Percentiles rank a stretch among this genome's conserved stretches.
These are phyloP conservation scores for Penicillium pancosmium DNA, from an alignment of 495 filamentous ascomycete genomes.

Conservation along the genomic window DNA sequence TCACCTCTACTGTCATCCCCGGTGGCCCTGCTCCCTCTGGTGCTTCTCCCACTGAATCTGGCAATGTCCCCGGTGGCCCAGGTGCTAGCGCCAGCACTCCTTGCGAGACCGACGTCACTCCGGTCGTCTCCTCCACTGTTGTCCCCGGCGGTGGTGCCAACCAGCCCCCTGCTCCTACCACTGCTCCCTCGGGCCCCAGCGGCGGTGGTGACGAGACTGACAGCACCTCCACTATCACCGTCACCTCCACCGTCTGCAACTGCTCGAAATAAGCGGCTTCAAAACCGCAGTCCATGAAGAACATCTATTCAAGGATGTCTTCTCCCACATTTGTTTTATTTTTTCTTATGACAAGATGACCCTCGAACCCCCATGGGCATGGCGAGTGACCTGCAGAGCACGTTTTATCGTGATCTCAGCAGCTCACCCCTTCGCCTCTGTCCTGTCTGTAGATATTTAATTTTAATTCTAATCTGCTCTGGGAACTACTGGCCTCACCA, in stretches of 20 bases:
- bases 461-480: conserved; percentile 43
- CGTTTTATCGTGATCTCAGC: background rate
- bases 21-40: conserved; percentile 15
- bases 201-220: conserved; percentile 2
- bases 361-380: conserved; percentile 13
- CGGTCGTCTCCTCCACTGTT: conserved; percentile 12
- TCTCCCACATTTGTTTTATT: conserved; percentile 12
- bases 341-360: conserved; percentile 29
- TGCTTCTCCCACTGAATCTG: conserved; percentile 4
- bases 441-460: conserved; percentile 44
- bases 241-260: conserved; percentile 34
- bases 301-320: background rate
- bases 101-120: conserved; percentile 10
- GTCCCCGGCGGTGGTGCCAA: conserved; percentile 8
- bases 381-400: conserved; percentile 13
- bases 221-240: conserved; percentile 27
- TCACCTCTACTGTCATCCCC: conserved; percentile 11
- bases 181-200: conserved; percentile 11
- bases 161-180: conserved; percentile 22
- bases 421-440: conserved; percentile 12
- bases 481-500: conserved; percentile 11
- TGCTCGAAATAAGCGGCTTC: conserved; percentile 22
- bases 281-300: background rate
- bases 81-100: conserved; percentile 10
- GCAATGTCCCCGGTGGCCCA: conserved; percentile 1